Percentiles rank a stretch among this genome's conserved stretches.
phyloP scores from a whole-genome alignment of 345 rosid species.

The Rhizophora mangle region DNA sequence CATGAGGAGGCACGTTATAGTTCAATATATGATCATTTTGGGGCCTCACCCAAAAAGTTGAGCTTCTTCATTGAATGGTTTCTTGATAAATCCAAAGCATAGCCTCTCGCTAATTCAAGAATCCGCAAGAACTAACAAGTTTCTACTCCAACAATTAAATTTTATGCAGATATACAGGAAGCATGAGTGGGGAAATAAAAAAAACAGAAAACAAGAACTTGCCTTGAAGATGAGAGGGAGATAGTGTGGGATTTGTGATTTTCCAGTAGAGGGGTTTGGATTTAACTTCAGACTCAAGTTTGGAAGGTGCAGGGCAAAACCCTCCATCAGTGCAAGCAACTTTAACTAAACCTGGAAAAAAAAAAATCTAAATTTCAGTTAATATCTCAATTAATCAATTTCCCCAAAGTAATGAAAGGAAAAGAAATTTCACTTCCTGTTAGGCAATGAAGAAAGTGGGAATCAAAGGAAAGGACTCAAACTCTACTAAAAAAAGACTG shows the following conservation, averaged over 20 bases:
- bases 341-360: constrained; percentile 38
- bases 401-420: background rate
- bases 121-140: no score
- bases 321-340: constrained; percentile 47
- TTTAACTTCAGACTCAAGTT: constrained; percentile 31
- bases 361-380: background rate
- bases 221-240: constrained; percentile 91
- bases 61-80: no score
- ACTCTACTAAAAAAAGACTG: no score
- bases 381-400: no score
- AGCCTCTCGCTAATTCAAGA: no score
- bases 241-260: constrained; percentile 77
- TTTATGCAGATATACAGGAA: background rate
- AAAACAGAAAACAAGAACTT: background rate
- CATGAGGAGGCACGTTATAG: no score
- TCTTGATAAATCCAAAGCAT: no score
- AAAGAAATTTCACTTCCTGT: background rate
- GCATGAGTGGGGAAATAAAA: background rate
- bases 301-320: constrained; percentile 66
- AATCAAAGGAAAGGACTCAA: no score
- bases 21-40: no score
- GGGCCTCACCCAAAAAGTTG: no score
- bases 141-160: background rate
- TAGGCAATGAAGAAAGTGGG: no score
- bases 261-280: constrained; percentile 68